These are phyloP conservation scores for Dictyophora rubrovolvata DNA, from an alignment of 768 basidiomycete species.

Conservation along the genomic window DNA sequence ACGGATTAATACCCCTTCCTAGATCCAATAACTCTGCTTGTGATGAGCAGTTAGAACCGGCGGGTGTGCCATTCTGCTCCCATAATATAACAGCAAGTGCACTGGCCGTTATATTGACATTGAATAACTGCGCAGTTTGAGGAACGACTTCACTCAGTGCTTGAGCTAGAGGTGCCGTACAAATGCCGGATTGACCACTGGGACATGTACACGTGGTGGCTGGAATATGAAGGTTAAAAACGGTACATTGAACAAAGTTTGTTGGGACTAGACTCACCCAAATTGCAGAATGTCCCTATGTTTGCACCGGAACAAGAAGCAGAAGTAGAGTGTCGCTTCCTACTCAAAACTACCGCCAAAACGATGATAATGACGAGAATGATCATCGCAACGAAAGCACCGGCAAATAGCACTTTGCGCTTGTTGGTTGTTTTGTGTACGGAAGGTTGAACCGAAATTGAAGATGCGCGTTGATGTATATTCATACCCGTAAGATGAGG, in stretches of 20 bases:
- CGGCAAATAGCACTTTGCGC: neutral
- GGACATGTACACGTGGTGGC: constrained; percentile 55
- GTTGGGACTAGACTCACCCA: constrained; percentile 33
- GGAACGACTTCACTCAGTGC: constrained; percentile 41
- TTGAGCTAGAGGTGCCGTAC: constrained; percentile 36
- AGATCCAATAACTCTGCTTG: constrained; percentile 51
- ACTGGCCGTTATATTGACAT: constrained; percentile 32
- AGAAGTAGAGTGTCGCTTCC: constrained; percentile 21
- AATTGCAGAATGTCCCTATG: constrained; percentile 42
- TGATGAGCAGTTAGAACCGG: constrained; percentile 36
- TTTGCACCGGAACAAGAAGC: constrained; percentile 31
- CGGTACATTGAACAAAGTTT: neutral
- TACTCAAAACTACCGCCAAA: constrained; percentile 35
- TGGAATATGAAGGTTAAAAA: constrained; percentile 17
- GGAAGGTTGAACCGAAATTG: neutral
- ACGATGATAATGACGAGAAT: constrained; percentile 25
- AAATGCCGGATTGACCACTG: constrained; percentile 28
- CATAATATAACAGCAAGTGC: constrained; percentile 42
- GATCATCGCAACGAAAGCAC: constrained; percentile 16
- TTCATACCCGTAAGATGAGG: neutral
- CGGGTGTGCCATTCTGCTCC: constrained; percentile 34
- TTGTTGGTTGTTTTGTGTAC: neutral
- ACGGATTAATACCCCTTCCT: constrained; percentile 31
- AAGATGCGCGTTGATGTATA: neutral
- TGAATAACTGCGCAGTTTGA: constrained; percentile 36